Conservation (phyloP, 345 rosid genomes). For the Eucalyptus camaldulensis region DNA sequence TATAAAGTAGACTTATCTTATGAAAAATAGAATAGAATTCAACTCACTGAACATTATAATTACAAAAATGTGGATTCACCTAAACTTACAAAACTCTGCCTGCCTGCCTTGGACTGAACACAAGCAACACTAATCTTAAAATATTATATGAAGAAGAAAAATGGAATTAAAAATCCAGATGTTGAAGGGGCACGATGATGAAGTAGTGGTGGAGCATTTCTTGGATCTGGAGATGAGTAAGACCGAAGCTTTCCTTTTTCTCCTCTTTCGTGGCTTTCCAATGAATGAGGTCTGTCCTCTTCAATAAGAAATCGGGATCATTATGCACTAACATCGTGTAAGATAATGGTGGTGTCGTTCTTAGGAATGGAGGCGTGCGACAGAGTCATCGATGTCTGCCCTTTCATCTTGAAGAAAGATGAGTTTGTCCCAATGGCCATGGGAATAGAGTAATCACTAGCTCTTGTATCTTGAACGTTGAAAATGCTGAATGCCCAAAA, state of each 20-base stretch:
- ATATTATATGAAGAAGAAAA: background rate
- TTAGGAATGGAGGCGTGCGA: background rate
- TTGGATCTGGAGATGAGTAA: background rate
- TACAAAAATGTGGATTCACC: background rate
- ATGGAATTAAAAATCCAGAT: background rate
- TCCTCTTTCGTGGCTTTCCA: background rate
- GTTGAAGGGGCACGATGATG: background rate
- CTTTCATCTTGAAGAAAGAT: background rate
- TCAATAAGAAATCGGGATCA: background rate
- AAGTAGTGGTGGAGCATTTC: background rate
- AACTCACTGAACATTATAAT: background rate
- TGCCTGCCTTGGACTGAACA: background rate
- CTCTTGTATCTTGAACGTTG: background rate
- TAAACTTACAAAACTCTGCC: background rate
- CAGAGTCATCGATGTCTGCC: background rate
- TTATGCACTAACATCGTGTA: background rate
- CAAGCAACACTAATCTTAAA: background rate
- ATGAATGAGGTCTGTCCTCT: background rate
- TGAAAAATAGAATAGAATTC: background rate
- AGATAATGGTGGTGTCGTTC: background rate
- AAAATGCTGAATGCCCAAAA: background rate
- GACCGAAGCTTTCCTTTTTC: background rate
- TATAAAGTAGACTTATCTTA: background rate
- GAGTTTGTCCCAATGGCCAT: background rate
- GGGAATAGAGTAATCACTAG: background rate